phyloP scores from a whole-genome alignment of 2,329 filamentous ascomycete genomes.

The Hypoxylon sp. region DNA sequence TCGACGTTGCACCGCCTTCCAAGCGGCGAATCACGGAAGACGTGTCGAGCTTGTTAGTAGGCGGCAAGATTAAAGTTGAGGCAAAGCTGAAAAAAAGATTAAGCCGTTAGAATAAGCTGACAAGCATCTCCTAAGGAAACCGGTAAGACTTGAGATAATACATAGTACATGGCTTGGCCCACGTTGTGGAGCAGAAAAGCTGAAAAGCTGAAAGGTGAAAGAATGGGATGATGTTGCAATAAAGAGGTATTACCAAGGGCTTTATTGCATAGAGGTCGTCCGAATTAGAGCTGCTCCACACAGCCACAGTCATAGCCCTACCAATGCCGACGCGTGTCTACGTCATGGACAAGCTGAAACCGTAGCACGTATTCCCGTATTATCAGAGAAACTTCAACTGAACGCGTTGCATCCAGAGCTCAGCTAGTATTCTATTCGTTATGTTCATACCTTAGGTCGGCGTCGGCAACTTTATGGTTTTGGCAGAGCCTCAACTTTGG shows the following conservation, averaged over 20 bases:
- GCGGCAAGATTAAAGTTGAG: background rate
- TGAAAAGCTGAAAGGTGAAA: no score
- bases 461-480: background rate
- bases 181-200: no score
- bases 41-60: background rate
- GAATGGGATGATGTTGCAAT: no score
- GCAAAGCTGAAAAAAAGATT: background rate
- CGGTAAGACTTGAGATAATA: no score
- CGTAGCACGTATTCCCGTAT: no score
- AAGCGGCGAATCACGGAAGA: background rate
- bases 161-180: no score
- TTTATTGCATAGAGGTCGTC: no score
- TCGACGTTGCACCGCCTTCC: conserved; percentile 7
- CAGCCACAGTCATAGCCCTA: background rate
- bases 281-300: background rate
- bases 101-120: no score
- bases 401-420: background rate
- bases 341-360: background rate
- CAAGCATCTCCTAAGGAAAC: no score
- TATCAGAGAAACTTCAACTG: background rate
- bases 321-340: background rate
- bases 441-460: background rate
- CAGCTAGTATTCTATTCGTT: background rate
- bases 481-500: no score
- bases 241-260: no score